Evolutionary conservation across 768 basidiomycete genomes (phyloP).

Genomic region (Dacryopinax spathularia): DNA sequence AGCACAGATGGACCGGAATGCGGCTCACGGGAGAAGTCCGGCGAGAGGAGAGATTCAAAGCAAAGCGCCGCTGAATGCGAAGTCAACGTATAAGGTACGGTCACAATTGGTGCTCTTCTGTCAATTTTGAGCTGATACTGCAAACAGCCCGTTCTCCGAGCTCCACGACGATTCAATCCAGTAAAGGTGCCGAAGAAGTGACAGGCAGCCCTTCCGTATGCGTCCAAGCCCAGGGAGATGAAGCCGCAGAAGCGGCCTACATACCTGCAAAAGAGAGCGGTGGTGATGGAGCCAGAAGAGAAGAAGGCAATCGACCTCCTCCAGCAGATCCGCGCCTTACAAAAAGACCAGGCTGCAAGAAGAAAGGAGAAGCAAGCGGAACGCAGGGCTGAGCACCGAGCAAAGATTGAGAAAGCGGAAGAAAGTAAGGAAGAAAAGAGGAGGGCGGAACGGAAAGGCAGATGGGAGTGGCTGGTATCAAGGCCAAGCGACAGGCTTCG

Average conservation of each 20-base stretch:
- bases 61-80: slow-evolving; percentile 61
- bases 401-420: slow-evolving; percentile 61
- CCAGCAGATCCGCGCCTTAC: slow-evolving; percentile 83
- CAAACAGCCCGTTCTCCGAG: slow-evolving; percentile 51
- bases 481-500: slow-evolving; percentile 52
- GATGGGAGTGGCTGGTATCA: slow-evolving; percentile 58
- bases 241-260: slow-evolving; percentile 56
- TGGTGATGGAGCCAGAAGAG: slow-evolving; percentile 91
- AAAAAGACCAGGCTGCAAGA: slow-evolving; percentile 71
- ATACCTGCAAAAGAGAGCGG: slow-evolving; percentile 90
- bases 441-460: slow-evolving; percentile 59
- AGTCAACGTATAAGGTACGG: slow-evolving; percentile 71
- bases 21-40: slow-evolving; percentile 87
- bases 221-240: slow-evolving; percentile 80
- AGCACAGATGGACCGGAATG: slow-evolving; percentile 84
- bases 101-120: no score
- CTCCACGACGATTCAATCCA: slow-evolving; percentile 76
- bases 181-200: slow-evolving; percentile 77
- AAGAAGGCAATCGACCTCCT: slow-evolving; percentile 78
- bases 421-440: slow-evolving; percentile 48
- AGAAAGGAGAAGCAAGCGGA: slow-evolving; percentile 80
- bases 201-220: slow-evolving; percentile 81
- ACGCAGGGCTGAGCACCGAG: slow-evolving; percentile 49
- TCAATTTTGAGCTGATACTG: neutral
- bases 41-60: slow-evolving; percentile 68